Evolutionary conservation across 1,284 basidiomycete species (phyloP), one percentile per base, ranked within the genome.

Genomic region (Leccinum solheimii): DNA sequence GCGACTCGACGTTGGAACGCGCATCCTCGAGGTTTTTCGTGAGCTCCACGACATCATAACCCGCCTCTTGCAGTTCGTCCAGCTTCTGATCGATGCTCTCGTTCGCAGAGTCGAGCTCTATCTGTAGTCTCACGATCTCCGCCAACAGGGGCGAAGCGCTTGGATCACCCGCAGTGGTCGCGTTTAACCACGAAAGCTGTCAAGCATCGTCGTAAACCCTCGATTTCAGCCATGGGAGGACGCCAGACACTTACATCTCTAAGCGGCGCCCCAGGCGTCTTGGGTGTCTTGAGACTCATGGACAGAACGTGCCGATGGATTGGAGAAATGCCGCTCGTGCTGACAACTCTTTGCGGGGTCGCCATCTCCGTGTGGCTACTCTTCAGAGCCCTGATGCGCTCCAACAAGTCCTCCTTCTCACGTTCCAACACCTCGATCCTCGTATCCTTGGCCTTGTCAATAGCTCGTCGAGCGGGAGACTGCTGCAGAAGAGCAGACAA

Each of bases 81-180:
- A 95, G 80, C 73, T 94, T 94, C 68, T 92, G 86, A 67, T 95
- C 92, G 55, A 95, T 90, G 67, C 84, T 89, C 49, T 90, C 85
- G 72, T 94, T 94, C 4, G 91, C 92, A 2, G 73, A 79, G 63
- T 90, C 86, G 19, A 95, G 84, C 65, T 93, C 86, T 13, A 78
- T 77, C 66, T 92, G 88, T 56, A 92, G 75, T 27, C 87, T 83
- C 45, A 77, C 79, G 56, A 92, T 87, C 72, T 92, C 88, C 8
- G 80, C 75, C 21, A 91, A 66, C 26, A 91, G 75, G 48, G 86
- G 87, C 14, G 85, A 78, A 2, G 82, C 73, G 8, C 80, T 77
- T 3, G 80, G 76, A 63, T 88, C 87, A 13, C 68, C 70, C 1
- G 74, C 70, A 13, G 80, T 77, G 6, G 79, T 80, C 30, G 80